phyloP scores from a whole-genome alignment of 108 stramenopile species.

The Nitzschia sp. region DNA sequence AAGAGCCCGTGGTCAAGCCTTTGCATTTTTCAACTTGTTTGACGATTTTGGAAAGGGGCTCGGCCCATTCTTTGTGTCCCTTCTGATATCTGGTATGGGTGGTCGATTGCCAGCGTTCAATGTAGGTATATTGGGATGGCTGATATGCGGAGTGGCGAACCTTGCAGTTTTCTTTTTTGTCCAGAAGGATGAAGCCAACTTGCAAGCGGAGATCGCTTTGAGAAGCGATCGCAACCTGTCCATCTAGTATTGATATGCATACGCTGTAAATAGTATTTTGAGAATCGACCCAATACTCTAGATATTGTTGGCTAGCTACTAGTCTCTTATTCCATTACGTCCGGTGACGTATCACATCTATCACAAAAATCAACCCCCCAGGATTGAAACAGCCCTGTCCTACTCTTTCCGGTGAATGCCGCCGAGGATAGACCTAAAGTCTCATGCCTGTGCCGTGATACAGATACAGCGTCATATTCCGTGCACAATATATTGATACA shows the following conservation, averaged over 20 bases:
- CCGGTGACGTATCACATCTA: too few relatives aligned
- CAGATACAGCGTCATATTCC: too few relatives aligned
- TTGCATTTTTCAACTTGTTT: conserved; percentile 74
- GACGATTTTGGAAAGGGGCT: conserved; percentile 89
- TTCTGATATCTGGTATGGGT: conserved; percentile 59
- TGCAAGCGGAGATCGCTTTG: conserved; percentile 29
- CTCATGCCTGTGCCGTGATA: too few relatives aligned
- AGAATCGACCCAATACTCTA: too few relatives aligned
- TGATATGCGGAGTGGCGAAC: conserved; percentile 75
- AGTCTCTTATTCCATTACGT: too few relatives aligned
- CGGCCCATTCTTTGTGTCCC: conserved; percentile 80
- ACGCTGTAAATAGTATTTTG: too few relatives aligned
- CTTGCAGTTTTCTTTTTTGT: conserved; percentile 65
- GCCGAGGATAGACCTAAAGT: too few relatives aligned
- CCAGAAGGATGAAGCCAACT: conserved; percentile 55
- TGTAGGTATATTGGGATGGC: conserved; percentile 72
- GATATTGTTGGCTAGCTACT: too few relatives aligned
- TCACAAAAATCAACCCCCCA: too few relatives aligned
- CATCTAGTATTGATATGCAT: not conserved
- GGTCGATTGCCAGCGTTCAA: conserved; percentile 70
- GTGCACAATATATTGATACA: not conserved
- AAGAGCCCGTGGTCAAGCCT: conserved; percentile 70
- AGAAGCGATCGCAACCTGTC: not conserved
- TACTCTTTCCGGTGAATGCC: too few relatives aligned
- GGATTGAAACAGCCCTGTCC: too few relatives aligned